A percentile compares a stretch with the other conserved stretches of the same genome.
phyloP scores from a whole-genome alignment of 805 yeast genomes.

The Komagataella mondaviorum region DNA sequence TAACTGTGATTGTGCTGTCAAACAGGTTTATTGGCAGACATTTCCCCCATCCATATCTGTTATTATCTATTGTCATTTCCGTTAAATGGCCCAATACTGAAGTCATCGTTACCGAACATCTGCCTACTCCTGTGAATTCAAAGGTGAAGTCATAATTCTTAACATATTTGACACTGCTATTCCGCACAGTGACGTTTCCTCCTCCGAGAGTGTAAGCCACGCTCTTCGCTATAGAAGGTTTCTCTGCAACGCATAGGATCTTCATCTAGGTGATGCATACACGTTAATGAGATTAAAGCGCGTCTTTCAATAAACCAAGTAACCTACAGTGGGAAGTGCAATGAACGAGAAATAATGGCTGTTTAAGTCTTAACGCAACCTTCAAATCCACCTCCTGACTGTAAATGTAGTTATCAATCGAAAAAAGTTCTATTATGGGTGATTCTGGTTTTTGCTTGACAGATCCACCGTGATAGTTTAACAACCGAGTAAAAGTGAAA shows the following conservation, averaged over 20 bases:
- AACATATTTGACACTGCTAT: conserved; percentile 45
- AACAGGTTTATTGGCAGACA: conserved; percentile 55
- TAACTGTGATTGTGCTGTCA: conserved; percentile 48
- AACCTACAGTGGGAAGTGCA: background rate
- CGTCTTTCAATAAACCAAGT: background rate
- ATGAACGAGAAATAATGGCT: background rate
- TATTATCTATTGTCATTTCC: conserved; percentile 34
- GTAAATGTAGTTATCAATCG: no score
- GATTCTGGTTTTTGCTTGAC: background rate
- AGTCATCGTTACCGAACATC: conserved; percentile 79
- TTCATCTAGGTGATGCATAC: conserved; percentile 28
- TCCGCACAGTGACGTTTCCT: conserved; percentile 36
- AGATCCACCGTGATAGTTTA: background rate
- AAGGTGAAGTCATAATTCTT: conserved; percentile 70
- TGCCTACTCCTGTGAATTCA: conserved; percentile 47
- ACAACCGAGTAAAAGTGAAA: no score
- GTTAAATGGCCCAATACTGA: conserved; percentile 82
- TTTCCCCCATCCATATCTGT: conserved; percentile 49
- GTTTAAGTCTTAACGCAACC: background rate
- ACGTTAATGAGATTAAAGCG: background rate
- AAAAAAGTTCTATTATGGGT: no score
- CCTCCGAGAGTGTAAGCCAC: conserved; percentile 70
- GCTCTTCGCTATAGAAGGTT: conserved; percentile 85
- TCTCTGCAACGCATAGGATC: conserved; percentile 92
- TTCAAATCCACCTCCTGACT: background rate